Evolutionary conservation across 306 rosid species (phyloP).

Genomic region (Vigna hirtella): DNA sequence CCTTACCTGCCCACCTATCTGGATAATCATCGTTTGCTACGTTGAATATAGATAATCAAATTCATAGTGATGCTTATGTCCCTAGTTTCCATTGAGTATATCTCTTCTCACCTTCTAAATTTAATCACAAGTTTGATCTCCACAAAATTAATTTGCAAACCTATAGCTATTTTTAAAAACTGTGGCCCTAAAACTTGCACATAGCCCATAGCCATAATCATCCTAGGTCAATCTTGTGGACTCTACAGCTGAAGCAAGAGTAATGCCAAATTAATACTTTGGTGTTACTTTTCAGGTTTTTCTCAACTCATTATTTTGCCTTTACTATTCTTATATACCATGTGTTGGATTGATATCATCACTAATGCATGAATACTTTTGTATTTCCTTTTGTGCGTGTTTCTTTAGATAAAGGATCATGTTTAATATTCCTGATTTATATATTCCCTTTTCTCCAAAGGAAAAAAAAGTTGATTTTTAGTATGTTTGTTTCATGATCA

Average conservation of each 20-base stretch:
- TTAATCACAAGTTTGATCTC: background rate
- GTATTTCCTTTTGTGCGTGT: background rate
- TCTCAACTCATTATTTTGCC: background rate
- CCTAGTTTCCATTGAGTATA: background rate
- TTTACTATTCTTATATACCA: background rate
- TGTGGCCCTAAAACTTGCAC: background rate
- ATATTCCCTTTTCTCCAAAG: background rate
- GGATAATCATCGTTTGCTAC: background rate
- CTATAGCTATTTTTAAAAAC: background rate
- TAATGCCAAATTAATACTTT: constrained; percentile 29
- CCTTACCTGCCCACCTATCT: background rate
- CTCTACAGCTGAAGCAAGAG: background rate
- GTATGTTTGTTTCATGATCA: background rate
- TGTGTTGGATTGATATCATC: background rate
- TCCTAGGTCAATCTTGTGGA: constrained; percentile 8
- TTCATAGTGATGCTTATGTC: background rate
- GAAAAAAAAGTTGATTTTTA: constrained; percentile 2
- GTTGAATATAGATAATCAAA: constrained; percentile 16
- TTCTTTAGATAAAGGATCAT: background rate
- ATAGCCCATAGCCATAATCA: constrained; percentile 18
- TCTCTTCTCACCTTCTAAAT: background rate
- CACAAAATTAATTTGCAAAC: constrained; percentile 18
- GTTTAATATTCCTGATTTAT: background rate
- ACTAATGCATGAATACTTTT: background rate
- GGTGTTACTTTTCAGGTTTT: constrained; percentile 28